Percentiles rank a stretch among this genome's conserved stretches.
Evolutionary conservation across 768 basidiomycete species (phyloP).

Genomic region (Naganishia randhawae): DNA sequence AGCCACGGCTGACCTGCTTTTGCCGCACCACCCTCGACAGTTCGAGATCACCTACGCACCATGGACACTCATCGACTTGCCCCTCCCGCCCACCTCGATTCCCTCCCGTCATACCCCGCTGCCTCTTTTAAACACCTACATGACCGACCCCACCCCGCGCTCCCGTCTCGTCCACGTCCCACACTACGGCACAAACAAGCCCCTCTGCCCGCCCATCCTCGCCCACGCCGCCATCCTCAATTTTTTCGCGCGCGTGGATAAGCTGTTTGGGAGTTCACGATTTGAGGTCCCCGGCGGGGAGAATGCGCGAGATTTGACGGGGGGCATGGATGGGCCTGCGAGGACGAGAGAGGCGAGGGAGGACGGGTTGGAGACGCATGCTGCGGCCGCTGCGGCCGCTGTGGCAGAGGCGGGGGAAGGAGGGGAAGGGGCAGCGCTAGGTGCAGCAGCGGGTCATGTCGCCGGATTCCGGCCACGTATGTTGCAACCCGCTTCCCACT

Average conservation of each 20-base stretch:
- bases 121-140: conserved; percentile 38
- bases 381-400: conserved; percentile 1
- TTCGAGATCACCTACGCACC: conserved; percentile 51
- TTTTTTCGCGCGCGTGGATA: conserved; percentile 42
- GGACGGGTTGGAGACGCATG: background rate
- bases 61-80: conserved; percentile 50
- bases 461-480: conserved; percentile 22
- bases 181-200: conserved; percentile 46
- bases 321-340: conserved; percentile 19
- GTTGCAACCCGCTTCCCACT: conserved; percentile 13
- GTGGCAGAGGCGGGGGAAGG: background rate
- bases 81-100: conserved; percentile 35
- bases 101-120: background rate
- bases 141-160: conserved; percentile 45
- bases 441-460: background rate
- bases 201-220: conserved; percentile 49
- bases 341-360: background rate
- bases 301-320: conserved; percentile 33
- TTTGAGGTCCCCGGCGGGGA: conserved; percentile 21
- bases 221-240: conserved; percentile 51
- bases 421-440: conserved; percentile 6
- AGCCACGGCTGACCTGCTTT: background rate
- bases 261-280: background rate
- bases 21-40: conserved; percentile 22
- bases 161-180: conserved; percentile 39